Evolutionary conservation across 257 asterid species (phyloP), one percentile per base, ranked within the genome.

Genomic region (Nemophila menziesii): DNA sequence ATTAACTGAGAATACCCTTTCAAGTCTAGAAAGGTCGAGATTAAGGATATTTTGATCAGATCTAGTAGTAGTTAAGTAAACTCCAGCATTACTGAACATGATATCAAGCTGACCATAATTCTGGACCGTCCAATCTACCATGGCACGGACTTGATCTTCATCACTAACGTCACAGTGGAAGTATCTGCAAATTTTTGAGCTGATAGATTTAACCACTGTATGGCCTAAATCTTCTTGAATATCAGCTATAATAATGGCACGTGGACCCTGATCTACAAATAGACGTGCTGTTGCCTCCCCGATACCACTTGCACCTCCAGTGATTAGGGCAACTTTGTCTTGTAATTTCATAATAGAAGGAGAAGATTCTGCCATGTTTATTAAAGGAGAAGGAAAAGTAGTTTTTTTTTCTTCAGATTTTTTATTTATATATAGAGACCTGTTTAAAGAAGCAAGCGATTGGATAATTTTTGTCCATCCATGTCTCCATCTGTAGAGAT

Each of bases 251-350:
- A 77, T 75, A 1, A 80, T n/a, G n/a, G n/a, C 79, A n/a, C 54
- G 47, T 19, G 87, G 79, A 16, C 93, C 93, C 2, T 80, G 62
- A 51, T 73, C 70, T 0, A 37, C 51, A 40, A 80, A 80, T 20
- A 80, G 39, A 40, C 80, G 33, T 0, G 66, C 75, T 0, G 84
- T 36, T 1, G 71, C 79, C 52, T 62, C 87, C 5, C 92, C 92
- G 5, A 80, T 77, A 63, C 92, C 92, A 61, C 92, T 80, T 23
- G 92, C 87, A 20, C 65, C 92, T 34, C 87, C 92, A 11, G 92
- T 80, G 60, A 80, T 66, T 15, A 80, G 45, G 3, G 92, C 92
- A 2, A 80, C 84, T 49, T 80, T 80, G 2, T 84, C 84, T 39
- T 69, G 73, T 78, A 80, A 60, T 68, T 86, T 40, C 5, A n/a